A percentile compares a stretch with the other conserved stretches of the same genome.
phyloP scores from a whole-genome alignment of 148 eudicot genomes.

The Mesembryanthemum crystallinum region DNA sequence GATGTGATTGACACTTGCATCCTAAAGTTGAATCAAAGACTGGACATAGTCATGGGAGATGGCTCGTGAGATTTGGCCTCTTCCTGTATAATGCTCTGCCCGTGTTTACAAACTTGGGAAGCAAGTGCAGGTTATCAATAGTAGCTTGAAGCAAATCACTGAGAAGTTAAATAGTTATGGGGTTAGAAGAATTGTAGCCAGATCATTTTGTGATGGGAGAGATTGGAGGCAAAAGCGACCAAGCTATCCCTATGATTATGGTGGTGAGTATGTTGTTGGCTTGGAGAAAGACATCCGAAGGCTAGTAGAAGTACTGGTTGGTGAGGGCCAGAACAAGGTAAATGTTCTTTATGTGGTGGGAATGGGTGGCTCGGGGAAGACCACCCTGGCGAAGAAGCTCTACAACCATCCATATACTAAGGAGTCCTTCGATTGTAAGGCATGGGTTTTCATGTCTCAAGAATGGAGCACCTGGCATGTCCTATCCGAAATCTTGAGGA shows the following conservation, averaged over 20 bases:
- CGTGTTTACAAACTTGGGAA: slow-evolving; percentile 8
- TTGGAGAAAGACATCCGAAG: slow-evolving; percentile 13
- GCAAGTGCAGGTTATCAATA: not conserved
- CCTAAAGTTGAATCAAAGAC: slow-evolving; percentile 25
- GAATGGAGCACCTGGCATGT: slow-evolving; percentile 22
- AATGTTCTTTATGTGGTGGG: slow-evolving; percentile 14
- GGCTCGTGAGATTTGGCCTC: slow-evolving; percentile 10
- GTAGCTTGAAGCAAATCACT: not conserved
- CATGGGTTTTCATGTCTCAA: slow-evolving; percentile 33
- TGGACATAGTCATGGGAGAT: not conserved
- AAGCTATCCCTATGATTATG: slow-evolving; percentile 20
- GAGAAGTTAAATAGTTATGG: slow-evolving; percentile 10
- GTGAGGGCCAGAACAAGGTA: slow-evolving; percentile 14
- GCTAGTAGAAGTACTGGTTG: slow-evolving; percentile 18
- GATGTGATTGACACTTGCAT: slow-evolving; percentile 24
- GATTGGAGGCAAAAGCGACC: not conserved
- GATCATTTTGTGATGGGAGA: not conserved
- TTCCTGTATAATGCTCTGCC: not conserved
- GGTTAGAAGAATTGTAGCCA: slow-evolving; percentile 12
- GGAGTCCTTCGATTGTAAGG: slow-evolving; percentile 22
- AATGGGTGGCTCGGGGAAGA: slow-evolving; percentile 33
- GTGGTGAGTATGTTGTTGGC: slow-evolving; percentile 15
- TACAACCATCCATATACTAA: slow-evolving; percentile 22
- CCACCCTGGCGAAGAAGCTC: slow-evolving; percentile 29
- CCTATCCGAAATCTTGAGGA: no score